Evolutionary conservation across 2,329 filamentous ascomycete genomes (phyloP).

Genomic region (Knufia petricola): DNA sequence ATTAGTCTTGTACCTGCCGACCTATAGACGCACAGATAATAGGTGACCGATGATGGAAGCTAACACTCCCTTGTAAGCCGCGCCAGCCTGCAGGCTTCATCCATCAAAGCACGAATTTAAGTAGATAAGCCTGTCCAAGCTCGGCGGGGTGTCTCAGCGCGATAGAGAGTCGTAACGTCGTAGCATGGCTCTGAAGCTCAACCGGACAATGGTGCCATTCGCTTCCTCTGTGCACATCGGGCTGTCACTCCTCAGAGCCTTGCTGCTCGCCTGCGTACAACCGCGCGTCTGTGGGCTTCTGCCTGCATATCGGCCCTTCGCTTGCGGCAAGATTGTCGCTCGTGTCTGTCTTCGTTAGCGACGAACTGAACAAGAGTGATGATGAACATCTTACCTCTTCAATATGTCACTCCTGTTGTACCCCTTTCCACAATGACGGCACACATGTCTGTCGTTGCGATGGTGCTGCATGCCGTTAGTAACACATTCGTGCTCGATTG

Average conservation of each 20-base stretch:
- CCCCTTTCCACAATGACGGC: not conserved
- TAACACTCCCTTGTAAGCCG: too few species aligned
- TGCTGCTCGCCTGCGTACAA: not conserved
- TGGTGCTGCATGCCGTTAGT: not conserved
- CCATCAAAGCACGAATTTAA: too few species aligned
- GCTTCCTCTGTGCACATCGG: not conserved
- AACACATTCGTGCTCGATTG: too few species aligned
- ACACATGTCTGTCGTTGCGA: not conserved
- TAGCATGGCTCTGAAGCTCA: not conserved
- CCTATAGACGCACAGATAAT: too few species aligned
- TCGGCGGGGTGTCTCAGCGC: not conserved
- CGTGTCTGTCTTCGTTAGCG: not conserved
- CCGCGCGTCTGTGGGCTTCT: not conserved
- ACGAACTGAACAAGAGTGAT: not conserved
- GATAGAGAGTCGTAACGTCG: not conserved
- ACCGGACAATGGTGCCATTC: not conserved
- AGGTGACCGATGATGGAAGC: too few species aligned
- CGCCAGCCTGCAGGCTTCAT: too few species aligned
- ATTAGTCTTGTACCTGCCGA: too few species aligned
- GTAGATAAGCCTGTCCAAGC: too few species aligned
- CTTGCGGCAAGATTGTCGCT: not conserved
- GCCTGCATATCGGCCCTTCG: not conserved
- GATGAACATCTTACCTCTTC: not conserved
- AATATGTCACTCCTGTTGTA: constrained; percentile 5
- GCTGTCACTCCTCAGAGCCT: not conserved